Percentiles rank a stretch among this genome's conserved stretches.
These are phyloP conservation scores for Aureobasidium leucospermi DNA, from an alignment of 2,329 filamentous ascomycete species.

Conservation along the genomic window DNA sequence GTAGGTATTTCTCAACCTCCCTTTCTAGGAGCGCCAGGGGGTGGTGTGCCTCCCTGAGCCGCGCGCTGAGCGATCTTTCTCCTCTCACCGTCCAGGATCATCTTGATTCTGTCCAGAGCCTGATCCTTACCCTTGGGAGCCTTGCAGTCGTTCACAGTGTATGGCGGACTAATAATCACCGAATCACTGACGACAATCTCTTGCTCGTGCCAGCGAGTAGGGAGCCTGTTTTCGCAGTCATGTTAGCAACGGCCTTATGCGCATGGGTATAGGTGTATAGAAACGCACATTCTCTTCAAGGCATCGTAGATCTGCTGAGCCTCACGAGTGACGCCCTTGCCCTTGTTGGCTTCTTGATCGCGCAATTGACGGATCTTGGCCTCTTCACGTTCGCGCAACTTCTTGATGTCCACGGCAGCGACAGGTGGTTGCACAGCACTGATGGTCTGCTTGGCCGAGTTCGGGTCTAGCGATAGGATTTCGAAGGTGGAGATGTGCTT, in stretches of 20 bases:
- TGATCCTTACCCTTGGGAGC: conserved; percentile 36
- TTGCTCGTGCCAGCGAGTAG: conserved; percentile 51
- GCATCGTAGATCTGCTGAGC: conserved; percentile 58
- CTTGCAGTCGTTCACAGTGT: conserved; percentile 48
- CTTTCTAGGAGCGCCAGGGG: conserved; percentile 4
- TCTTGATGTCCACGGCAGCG: conserved; percentile 47
- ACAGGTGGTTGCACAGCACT: conserved; percentile 32
- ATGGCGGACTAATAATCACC: conserved; percentile 52
- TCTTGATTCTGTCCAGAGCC: conserved; percentile 36
- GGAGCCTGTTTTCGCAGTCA: conserved; percentile 31
- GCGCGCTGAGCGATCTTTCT: conserved; percentile 29
- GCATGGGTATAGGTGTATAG: not conserved
- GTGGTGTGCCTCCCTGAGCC: not conserved
- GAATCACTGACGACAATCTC: conserved; percentile 55
- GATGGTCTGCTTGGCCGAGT: conserved; percentile 25
- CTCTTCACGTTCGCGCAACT: conserved; percentile 48
- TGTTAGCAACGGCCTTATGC: not conserved
- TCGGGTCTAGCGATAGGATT: conserved; percentile 40
- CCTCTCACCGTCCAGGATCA: conserved; percentile 40
- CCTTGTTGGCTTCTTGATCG: conserved; percentile 50
- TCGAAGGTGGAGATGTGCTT: conserved; percentile 53
- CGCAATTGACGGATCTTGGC: conserved; percentile 50
- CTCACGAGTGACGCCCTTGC: conserved; percentile 54
- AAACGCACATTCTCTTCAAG: conserved; percentile 47
- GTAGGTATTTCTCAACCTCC: conserved; percentile 8